Base-by-base conservation (phyloP, 306 rosid genomes). In the Erythrophleum fordii region DNA sequence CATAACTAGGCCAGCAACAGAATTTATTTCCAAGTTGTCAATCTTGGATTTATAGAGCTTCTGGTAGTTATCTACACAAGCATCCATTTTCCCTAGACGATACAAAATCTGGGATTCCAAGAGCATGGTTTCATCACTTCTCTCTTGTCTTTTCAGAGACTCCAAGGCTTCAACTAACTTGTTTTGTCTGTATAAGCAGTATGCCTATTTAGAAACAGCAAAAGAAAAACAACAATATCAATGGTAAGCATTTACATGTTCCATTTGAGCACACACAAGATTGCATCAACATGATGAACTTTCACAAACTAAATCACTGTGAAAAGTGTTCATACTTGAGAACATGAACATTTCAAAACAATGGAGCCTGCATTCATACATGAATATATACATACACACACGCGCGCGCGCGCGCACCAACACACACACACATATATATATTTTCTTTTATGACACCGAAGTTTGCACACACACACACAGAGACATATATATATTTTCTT, bases 181-280 rank as follows among this genome's bases (percentile, higher is more conserved):
- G 86, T 95, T 95, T 86, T 90, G 91, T 90, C 96, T 92, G 92
- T 95, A 95, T 76, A 95, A 90, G 92, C 98, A 93, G 89, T 95
- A 95, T 59, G 97, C 99, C 97, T 95, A 78, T 87, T 80, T 68
- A 74, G 67, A 80, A 62, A 88, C 71, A 83, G 62, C 60, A 71
- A 72, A 60, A 68, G 35, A 82, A 60, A 52, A 67, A 49, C 5
- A 80, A 45, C 45, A 77, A 48, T 35, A 79, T 64, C 82, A 79
- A 78, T 61, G 41, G 82, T 80, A 77, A 42, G 81, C 67, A 72
- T 28, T 66, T 41, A 29, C 11, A 41, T 8, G 0, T 51, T 41
- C 62, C 31, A 23, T 28, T 58, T 25, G 20, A 53, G 64, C 20
- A 77, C 48, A 42, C 20, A 66, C 8, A 34, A 37, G 70, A 28